Conservation (phyloP, 1,284 basidiomycete species). For the Porodaedalea pini region DNA sequence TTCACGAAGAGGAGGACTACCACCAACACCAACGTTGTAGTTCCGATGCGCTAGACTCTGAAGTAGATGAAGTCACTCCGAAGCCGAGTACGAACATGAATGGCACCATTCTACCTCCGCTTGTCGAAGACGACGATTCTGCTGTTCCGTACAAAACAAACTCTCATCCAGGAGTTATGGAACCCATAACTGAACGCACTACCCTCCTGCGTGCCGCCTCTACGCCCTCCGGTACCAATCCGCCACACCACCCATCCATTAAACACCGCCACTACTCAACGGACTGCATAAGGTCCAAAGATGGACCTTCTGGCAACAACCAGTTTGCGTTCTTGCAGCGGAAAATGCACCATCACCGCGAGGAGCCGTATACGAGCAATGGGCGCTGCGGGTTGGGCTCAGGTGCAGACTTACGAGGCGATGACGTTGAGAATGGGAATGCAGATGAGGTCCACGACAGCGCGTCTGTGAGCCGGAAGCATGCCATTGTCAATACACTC, state of each 20-base stretch:
- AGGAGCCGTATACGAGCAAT: background rate
- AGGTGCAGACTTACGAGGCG: background rate
- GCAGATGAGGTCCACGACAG: slow-evolving; percentile 48
- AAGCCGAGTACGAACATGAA: background rate
- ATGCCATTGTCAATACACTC: slow-evolving; percentile 53
- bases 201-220: slow-evolving; percentile 2
- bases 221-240: background rate
- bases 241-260: too few relatives aligned
- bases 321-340: background rate
- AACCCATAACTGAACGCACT: background rate
- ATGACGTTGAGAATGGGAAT: slow-evolving; percentile 33
- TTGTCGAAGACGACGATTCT: background rate
- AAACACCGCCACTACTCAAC: background rate
- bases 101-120: background rate
- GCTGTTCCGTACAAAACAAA: too few relatives aligned
- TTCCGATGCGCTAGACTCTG: background rate
- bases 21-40: slow-evolving; percentile 17
- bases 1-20: slow-evolving; percentile 13
- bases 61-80: background rate
- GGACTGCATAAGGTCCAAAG: background rate
- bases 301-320: background rate
- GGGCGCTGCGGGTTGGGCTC: background rate
- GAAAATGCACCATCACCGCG: background rate
- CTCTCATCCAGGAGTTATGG: background rate
- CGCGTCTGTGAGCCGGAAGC: slow-evolving; percentile 25